Base-by-base conservation (phyloP, 2,329 filamentous ascomycete species). In the Scytalidium lignicola region DNA sequence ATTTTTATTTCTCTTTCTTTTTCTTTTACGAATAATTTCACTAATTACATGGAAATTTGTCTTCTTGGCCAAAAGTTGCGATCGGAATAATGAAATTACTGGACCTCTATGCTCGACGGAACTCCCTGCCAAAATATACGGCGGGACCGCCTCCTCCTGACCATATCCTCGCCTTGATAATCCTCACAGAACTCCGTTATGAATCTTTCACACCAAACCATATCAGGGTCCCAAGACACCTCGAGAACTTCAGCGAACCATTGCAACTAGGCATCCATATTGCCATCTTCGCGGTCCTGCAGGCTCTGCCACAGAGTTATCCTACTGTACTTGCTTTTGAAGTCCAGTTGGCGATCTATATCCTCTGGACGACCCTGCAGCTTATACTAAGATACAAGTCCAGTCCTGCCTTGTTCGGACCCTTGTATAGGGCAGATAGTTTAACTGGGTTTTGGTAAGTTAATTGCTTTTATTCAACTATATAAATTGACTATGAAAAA, bases 131-230 rank as follows among this genome's bases (percentile, higher is more conserved):
- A 10, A 54, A 47, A 45, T 70, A 70, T 52, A 60, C 59, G 13
- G 58, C 58, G 22, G 51, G 56, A 8, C 54, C 54, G 9, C 47
- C 29, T 13, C 67, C 61, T n/a, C 51, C 61, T 10, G 58, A 62
- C 42, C 59, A 56, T 51, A 44, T 62, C 19, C 50, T 64, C 15
- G 58, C 66, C 1, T 54, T 71, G 13, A 58, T 70, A 10, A 48
- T 67, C 15, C 51, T 71, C 10, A 70, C 66, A 1, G 69, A 72
- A 53, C 57, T 72, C 9, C 65, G 69, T 45, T 71, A 70, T 53
- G 69, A 72, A 49, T 70, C 67, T 15, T 72, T 72, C 56, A 65
- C 62, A 1, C 69, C 69, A 44, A 72, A 71, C 50, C 60, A 64
- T 43, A 62, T 70, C 44, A 62, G 67, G 3, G 55, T 63, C 5